Percentiles rank a stretch among this genome's conserved stretches.
These are phyloP conservation scores for Dictyostelium firmibasis DNA, from an alignment of 78 protist genomes.

Conservation along the genomic window DNA sequence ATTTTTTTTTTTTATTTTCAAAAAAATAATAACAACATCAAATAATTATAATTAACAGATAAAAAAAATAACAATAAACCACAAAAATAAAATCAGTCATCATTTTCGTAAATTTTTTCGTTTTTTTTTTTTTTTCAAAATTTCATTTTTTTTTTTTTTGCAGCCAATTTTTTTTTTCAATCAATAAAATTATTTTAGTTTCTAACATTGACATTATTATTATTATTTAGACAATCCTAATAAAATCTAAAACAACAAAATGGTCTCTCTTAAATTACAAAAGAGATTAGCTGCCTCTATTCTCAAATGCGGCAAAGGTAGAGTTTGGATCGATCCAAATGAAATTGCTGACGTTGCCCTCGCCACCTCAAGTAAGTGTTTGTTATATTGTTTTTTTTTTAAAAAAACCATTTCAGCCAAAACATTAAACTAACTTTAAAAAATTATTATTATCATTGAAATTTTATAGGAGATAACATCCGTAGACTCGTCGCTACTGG, in stretches of 20 bases:
- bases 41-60: background rate
- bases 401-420: background rate
- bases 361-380: conserved; percentile 97
- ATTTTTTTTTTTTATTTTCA: too few relatives aligned
- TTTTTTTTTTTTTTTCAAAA: background rate
- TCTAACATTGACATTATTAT: background rate
- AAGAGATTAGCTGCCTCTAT: conserved; percentile 99
- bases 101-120: background rate
- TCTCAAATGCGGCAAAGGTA: conserved; percentile 97
- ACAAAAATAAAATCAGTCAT: background rate
- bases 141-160: background rate
- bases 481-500: conserved; percentile 96
- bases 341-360: conserved; percentile 95
- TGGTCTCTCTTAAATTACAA: conserved; percentile 94
- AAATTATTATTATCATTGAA: background rate
- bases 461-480: conserved; percentile 75
- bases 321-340: conserved; percentile 99
- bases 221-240: background rate
- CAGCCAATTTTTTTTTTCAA: background rate
- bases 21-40: background rate
- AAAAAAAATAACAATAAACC: background rate
- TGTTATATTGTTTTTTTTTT: background rate
- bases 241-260: conserved; percentile 46
- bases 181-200: background rate
- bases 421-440: background rate